Evolutionary conservation across 75 land plant species (phyloP), one percentile per base, ranked within the genome.

Genomic region (Cryptomeria japonica): DNA sequence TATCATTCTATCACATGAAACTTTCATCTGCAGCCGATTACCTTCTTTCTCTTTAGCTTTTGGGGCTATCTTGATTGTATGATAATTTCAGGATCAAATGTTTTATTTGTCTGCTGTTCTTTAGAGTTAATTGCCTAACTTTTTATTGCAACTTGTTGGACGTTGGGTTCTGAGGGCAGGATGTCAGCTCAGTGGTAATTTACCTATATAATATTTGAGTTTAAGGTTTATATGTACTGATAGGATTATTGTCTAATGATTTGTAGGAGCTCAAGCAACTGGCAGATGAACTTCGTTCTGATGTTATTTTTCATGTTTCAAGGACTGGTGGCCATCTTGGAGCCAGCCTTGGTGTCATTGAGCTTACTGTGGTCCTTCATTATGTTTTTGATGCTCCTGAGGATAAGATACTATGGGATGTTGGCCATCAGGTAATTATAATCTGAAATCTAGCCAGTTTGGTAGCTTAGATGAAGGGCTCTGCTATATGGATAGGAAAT

Each of bases 341-440:
- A 39, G 97, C 99, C 13, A 97, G 98, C 89, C 92, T 97, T 64
- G 99, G 99, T 13, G 98, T 97, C 3, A 93, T 97, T 13, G 99
- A 97, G 88, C 93, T 97, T 28, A 97, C 99, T 3, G 99, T 97
- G 72, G 99, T 98, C 25, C 96, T 97, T 61, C 99, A 97, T 68
- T 95, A 96, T 89, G 97, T 97, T 28, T 97, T 97, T 88, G 96
- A 96, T 87, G 84, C 93, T 44, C 99, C 99, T 39, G 93, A 96
- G 86, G 99, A 97, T 84, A 94, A 88, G 90, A 93, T 97, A 64
- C 88, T 97, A n/a, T 97, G 99, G 99, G 99, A 97, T 89, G 99
- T 97, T 85, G 99, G 99, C 78, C 98, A 97, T 91, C 99, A 97
- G 97, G 99, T 96, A 87, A 31, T n/a, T n/a, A n/a, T n/a, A n/a